These are phyloP conservation scores for Begonia peltatifolia DNA, from an alignment of 306 rosid species.

Conservation along the genomic window DNA sequence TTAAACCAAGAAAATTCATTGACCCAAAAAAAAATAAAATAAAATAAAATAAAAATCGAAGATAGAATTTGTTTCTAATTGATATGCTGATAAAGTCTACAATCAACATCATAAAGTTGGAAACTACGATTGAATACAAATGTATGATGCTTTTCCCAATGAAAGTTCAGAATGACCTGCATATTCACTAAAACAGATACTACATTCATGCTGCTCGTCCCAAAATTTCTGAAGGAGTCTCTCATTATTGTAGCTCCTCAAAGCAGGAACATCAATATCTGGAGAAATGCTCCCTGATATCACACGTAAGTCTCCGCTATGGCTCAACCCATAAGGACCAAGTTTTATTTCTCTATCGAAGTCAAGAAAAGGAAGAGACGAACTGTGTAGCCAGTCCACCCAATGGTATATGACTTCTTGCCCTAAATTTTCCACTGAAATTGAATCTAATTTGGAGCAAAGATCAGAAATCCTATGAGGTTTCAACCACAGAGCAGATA, in stretches of 20 bases:
- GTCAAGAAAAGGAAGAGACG: constrained; percentile 54
- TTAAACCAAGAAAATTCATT: no score
- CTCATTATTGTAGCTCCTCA: constrained; percentile 48
- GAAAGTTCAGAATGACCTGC: constrained; percentile 37
- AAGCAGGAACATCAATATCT: constrained; percentile 51
- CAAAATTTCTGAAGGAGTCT: constrained; percentile 47
- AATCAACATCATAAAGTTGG: no score
- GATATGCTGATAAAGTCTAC: no score
- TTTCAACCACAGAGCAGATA: constrained; percentile 68
- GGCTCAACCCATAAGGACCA: constrained; percentile 45
- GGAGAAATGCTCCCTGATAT: constrained; percentile 38
- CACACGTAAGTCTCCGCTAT: constrained; percentile 42
- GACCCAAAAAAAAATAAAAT: no score
- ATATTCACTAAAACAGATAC: constrained; percentile 65
- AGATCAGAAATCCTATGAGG: constrained; percentile 35
- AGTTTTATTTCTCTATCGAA: constrained; percentile 48
- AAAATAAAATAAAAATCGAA: no score
- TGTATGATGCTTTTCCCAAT: constrained; percentile 6
- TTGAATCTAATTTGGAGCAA: constrained; percentile 55
- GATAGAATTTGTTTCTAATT: no score
- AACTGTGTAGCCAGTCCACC: constrained; percentile 77
- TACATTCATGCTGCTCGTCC: constrained; percentile 50
- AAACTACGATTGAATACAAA: neutral
- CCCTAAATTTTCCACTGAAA: constrained; percentile 62
- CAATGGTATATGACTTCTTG: constrained; percentile 78